Conservation (phyloP, 345 rosid species). For the Eucalyptus brandiana region DNA sequence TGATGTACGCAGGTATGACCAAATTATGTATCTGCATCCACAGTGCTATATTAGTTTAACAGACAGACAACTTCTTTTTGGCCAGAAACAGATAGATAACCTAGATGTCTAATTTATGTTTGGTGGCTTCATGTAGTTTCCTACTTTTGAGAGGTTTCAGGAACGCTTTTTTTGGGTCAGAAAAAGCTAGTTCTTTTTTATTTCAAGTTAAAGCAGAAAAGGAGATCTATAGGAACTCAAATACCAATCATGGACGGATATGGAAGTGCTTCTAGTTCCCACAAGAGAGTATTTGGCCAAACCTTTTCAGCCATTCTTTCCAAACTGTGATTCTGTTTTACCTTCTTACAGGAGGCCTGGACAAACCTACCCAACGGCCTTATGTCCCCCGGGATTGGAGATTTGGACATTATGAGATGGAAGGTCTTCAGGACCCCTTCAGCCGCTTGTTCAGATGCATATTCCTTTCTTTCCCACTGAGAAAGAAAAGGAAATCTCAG, state of each 20-base stretch:
- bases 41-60: not conserved
- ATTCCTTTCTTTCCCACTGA: slow-evolving; percentile 25
- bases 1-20: slow-evolving; percentile 86
- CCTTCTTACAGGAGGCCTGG: slow-evolving; percentile 66
- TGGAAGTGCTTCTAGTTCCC: not conserved
- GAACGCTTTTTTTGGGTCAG: not conserved
- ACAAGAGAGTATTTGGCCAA: not conserved
- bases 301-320: not conserved
- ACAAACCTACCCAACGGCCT: slow-evolving; percentile 48
- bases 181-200: not conserved
- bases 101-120: not conserved
- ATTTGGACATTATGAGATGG: slow-evolving; percentile 93
- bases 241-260: not conserved
- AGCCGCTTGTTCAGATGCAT: slow-evolving; percentile 46
- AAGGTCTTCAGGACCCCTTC: slow-evolving; percentile 89
- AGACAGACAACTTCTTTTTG: not conserved
- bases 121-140: not conserved
- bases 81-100: not conserved
- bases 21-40: not conserved
- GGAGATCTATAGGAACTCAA: not conserved
- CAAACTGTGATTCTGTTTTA: not conserved
- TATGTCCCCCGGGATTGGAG: slow-evolving; percentile 72
- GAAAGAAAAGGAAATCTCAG: slow-evolving; percentile 23
- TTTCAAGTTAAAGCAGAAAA: not conserved
- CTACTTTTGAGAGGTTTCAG: not conserved